Base-by-base conservation (phyloP, 2,329 filamentous ascomycete species). In the Neofusicoccum sp. region DNA sequence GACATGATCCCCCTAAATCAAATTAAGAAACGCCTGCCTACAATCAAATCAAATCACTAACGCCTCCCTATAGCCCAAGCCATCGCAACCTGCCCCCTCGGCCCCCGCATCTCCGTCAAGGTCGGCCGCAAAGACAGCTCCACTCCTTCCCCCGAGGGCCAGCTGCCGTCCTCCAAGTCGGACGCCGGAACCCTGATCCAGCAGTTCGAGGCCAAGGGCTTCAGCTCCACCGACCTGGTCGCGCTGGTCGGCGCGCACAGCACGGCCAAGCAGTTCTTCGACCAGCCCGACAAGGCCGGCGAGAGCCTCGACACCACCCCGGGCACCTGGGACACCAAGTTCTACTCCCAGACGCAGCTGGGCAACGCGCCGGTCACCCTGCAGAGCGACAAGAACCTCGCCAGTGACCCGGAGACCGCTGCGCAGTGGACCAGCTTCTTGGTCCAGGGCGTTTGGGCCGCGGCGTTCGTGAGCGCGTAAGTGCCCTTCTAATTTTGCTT, bases 221-320 rank as follows among this genome's bases (percentile, higher is more conserved):
- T 85, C 70, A 71, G 70, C 7, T 70, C 80, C 1, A 69, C 71
- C 30, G 82, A 83, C 57, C 76, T 85, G 3, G 78, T 81, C 2
- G 82, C 83, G 1, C 77, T 86, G 1, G 65, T 85, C 2, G 83
- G 84, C 58, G 82, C 83, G 0, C 83, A 86, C 68, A 78, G 78
- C 3, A 73, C 77, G 6, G 77, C 79, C 6, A 76, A 74, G 63
- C 82, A 85, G 65, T 75, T 73, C 58, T 78, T 78, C 62, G 75
- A 79, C 58, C 76, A 82, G 64, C 61, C 71, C 0, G 45, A 65
- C 5, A 69, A 75, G n/a, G 69, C 72, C 9, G 76, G 74, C 49
- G 68, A 70, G 5, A 65, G 79, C 0, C 77, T 82, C 61, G 82
- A 84, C 65, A 73, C 75, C 4, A 83, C 82, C 0, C 79, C 78